Conservation (phyloP, 768 basidiomycete species). For the Asterophora lycoperdoides region DNA sequence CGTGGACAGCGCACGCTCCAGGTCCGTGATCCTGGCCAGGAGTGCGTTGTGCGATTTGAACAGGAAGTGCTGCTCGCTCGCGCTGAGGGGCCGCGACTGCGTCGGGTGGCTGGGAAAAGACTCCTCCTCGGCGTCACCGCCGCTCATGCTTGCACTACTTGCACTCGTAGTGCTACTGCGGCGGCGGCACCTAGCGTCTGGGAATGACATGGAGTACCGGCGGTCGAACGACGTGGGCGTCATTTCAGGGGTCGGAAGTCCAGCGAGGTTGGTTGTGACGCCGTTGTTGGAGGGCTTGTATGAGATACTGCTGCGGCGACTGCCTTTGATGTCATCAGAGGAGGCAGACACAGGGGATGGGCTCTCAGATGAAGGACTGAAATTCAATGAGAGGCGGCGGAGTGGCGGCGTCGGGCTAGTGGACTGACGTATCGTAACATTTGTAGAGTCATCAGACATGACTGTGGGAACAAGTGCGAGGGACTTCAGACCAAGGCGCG, state of each 20-base stretch:
- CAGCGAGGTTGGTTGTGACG: conserved; percentile 29
- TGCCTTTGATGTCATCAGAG: conserved; percentile 30
- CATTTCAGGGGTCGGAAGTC: conserved; percentile 70
- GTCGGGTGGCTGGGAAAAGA: conserved; percentile 38
- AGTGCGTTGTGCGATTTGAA: conserved; percentile 81
- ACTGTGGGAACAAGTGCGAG: conserved; percentile 41
- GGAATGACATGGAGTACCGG: conserved; percentile 30
- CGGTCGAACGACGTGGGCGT: conserved; percentile 56
- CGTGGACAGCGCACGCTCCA: conserved; percentile 64
- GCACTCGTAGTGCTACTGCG: conserved; percentile 27
- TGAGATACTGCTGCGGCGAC: conserved; percentile 67
- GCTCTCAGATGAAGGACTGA: conserved; percentile 29
- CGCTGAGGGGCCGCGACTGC: conserved; percentile 52
- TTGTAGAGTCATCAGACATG: conserved; percentile 27
- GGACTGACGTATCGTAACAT: conserved; percentile 30
- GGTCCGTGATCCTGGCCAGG: conserved; percentile 74
- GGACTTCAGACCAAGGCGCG: conserved; percentile 46
- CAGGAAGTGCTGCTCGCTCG: conserved; percentile 81
- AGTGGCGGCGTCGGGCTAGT: conserved; percentile 24
- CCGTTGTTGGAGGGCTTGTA: conserved; percentile 58
- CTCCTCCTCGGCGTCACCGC: conserved; percentile 32
- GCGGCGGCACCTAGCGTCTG: conserved; percentile 25
- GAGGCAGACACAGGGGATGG: conserved; percentile 20
- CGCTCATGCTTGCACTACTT: conserved; percentile 15
- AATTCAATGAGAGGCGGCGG: conserved; percentile 35